phyloP scores from a whole-genome alignment of 169 alveolate species.

The Plasmodium relictum region DNA sequence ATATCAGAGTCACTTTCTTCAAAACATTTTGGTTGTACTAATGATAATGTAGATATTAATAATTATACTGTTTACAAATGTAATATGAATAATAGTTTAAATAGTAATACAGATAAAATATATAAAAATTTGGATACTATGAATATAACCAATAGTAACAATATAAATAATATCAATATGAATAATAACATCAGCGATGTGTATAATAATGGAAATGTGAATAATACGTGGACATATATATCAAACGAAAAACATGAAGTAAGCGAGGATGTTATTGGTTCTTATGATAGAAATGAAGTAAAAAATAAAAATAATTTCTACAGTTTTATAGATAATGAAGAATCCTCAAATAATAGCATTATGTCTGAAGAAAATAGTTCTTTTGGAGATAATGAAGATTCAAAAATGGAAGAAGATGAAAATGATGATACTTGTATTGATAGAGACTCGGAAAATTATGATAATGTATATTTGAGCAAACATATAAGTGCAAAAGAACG shows the following conservation, averaged over 20 bases:
- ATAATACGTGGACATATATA: slow-evolving; percentile 38
- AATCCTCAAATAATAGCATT: background rate
- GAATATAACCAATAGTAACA: background rate
- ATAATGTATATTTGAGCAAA: slow-evolving; percentile 37
- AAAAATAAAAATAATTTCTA: background rate
- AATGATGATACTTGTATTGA: slow-evolving; percentile 20
- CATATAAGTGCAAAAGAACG: slow-evolving; percentile 85
- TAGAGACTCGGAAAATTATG: slow-evolving; percentile 21
- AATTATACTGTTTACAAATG: slow-evolving; percentile 16
- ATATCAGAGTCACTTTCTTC: slow-evolving; percentile 1
- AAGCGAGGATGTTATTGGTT: slow-evolving; percentile 35
- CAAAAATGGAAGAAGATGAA: background rate
- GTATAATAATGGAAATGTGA: background rate
- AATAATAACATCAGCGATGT: background rate
- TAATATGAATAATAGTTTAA: slow-evolving; percentile 12
- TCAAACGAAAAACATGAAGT: slow-evolving; percentile 69
- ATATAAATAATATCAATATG: background rate
- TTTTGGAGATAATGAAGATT: slow-evolving; percentile 8
- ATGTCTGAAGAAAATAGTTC: slow-evolving; percentile 9
- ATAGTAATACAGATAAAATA: background rate
- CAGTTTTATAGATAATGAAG: background rate
- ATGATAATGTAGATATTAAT: slow-evolving; percentile 10
- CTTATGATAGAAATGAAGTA: slow-evolving; percentile 36
- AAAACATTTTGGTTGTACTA: background rate
- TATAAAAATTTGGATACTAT: background rate